A percentile compares a stretch with the other conserved stretches of the same genome.
Evolutionary conservation across 768 basidiomycete species (phyloP).

Genomic region (Podaxis sp.): DNA sequence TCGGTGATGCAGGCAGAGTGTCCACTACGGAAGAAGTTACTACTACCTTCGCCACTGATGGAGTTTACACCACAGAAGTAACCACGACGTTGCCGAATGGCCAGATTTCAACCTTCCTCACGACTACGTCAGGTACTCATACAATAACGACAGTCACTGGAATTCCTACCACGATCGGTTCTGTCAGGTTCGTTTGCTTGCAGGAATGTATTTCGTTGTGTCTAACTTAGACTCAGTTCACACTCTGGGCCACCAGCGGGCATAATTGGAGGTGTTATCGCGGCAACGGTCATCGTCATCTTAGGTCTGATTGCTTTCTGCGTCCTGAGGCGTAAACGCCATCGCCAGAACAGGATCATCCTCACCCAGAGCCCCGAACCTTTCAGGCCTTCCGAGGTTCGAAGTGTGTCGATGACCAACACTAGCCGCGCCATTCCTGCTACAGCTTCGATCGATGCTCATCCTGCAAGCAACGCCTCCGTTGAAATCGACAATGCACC

Average conservation of each 20-base stretch:
- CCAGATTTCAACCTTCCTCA: too few relatives aligned
- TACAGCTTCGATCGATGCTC: background rate
- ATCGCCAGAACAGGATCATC: background rate
- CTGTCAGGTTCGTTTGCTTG: background rate
- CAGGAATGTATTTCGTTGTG: too few relatives aligned
- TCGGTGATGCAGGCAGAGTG: background rate
- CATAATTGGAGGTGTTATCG: constrained; percentile 9
- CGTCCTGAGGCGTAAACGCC: constrained; percentile 7
- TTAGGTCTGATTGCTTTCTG: constrained; percentile 6
- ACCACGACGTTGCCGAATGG: background rate
- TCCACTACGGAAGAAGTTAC: background rate
- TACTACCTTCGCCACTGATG: background rate
- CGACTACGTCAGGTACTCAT: background rate
- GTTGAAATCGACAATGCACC: background rate
- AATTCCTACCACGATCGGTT: background rate
- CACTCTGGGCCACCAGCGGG: background rate
- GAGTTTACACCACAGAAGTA: background rate
- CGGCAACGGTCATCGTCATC: constrained; percentile 1
- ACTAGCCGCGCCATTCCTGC: background rate
- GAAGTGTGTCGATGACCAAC: background rate
- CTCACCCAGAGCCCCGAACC: background rate
- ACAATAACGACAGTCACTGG: background rate
- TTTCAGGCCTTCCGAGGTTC: background rate
- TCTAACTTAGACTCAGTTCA: background rate
- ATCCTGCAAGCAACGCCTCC: background rate